Evolutionary conservation across 2,329 filamentous ascomycete genomes (phyloP).

Genomic region (Aureobasidium namibiae): DNA sequence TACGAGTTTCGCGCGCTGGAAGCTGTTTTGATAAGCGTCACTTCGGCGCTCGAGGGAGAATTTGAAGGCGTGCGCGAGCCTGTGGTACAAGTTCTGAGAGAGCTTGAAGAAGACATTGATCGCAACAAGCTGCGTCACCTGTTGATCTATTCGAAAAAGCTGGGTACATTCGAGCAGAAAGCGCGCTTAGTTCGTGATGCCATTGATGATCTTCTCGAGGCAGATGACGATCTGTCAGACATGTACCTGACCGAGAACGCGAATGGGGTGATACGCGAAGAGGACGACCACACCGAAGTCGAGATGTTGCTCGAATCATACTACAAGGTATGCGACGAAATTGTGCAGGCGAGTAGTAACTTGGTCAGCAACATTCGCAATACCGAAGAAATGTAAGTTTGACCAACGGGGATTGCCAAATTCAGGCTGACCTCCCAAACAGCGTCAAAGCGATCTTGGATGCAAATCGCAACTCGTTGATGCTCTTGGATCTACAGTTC

Average conservation of each 20-base stretch:
- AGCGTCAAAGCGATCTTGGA: conserved; percentile 95
- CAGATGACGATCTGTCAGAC: conserved; percentile 84
- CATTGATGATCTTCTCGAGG: conserved; percentile 89
- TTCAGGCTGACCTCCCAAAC: neutral
- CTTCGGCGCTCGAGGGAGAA: conserved; percentile 82
- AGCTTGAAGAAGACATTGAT: conserved; percentile 94
- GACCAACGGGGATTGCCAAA: neutral
- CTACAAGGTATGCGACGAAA: conserved; percentile 95
- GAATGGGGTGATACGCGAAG: conserved; percentile 60
- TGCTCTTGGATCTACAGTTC: conserved; percentile 95
- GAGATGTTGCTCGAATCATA: conserved; percentile 97
- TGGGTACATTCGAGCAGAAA: conserved; percentile 96
- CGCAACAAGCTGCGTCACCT: conserved; percentile 84
- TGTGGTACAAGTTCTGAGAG: conserved; percentile 77
- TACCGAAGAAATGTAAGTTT: conserved; percentile 87
- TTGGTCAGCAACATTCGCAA: conserved; percentile 91
- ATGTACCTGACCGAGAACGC: conserved; percentile 95
- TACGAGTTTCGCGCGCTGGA: conserved; percentile 97
- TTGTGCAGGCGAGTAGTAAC: conserved; percentile 90
- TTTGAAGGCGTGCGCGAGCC: conserved; percentile 91
- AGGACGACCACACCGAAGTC: conserved; percentile 89
- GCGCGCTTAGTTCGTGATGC: conserved; percentile 88
- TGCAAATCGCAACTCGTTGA: conserved; percentile 94
- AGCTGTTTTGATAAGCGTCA: conserved; percentile 89
- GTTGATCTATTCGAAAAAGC: conserved; percentile 87